Evolutionary conservation across 768 basidiomycete genomes (phyloP), one percentile per base, ranked within the genome.

Genomic region (Nidularia pulvinata): DNA sequence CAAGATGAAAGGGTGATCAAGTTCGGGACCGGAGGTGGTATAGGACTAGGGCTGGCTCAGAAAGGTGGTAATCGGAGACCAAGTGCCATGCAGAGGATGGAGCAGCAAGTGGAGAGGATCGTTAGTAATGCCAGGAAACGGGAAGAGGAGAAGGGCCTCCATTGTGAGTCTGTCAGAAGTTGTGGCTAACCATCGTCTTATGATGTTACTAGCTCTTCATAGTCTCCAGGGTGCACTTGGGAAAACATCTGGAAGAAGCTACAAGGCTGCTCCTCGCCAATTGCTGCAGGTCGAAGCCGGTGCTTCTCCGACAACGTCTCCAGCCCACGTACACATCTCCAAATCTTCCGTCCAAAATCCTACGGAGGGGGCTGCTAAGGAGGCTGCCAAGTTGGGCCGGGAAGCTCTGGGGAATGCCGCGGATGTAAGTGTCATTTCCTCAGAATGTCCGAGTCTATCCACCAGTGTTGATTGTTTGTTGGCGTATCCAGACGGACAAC

Each of bases 251-350:
- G 90, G 93, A 25, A 79, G 96, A 52, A 95, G 94, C 55, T 92
- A 95, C 65, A 95, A 94, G 62, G 93, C 95, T 33, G 95, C 95
- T n/a, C 97, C 97, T 11, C 84, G 96, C 42, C 96, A 97, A 56
- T 84, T 98, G 25, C 80, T 99, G 4, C 94, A 98, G 67, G 93
- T 98, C 7, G 89, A 92, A 54, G 63, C 84, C 48, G 65, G 70
- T 35, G 60, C 70, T n/a, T 78, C 79, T 7, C 78, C 79, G 7
- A 73, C 78, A 43, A 48, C 78, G 57, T 64, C 77, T 57, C 63
- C 77, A 63, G 71, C 80, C 53, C 66, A 75, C 68, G 57, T 72
- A 7, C 77, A 82, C 72, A 82, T 83, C 37, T 80, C 82, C 46
- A 86, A 81, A 65, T 75, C 82, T 6, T 64, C 69, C n/a, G 61